Conservation (phyloP, 73 alveolate genomes). For the Breviolum minutum region DNA sequence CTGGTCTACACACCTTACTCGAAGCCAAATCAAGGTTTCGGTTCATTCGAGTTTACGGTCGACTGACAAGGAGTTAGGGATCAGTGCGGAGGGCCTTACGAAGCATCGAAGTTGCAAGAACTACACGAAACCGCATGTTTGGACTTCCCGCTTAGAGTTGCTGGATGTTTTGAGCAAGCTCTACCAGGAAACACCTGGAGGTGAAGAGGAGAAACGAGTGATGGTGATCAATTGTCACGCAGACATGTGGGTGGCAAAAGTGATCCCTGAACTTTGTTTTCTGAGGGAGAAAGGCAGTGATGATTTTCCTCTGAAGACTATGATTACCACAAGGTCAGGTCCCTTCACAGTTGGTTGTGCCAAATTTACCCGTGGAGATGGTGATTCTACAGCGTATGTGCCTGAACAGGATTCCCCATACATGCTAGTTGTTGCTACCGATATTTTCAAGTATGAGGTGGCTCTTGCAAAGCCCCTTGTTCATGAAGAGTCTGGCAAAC, state of each 20-base stretch:
- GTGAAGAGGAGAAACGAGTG: background rate
- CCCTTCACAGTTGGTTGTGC: background rate
- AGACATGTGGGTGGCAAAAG: background rate
- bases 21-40: background rate
- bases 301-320: too few relatives aligned
- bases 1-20: background rate
- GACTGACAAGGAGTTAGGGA: background rate
- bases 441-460: background rate
- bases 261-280: background rate
- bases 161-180: background rate
- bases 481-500: background rate
- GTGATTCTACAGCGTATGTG: background rate
- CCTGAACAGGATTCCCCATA: background rate
- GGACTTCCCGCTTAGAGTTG: background rate
- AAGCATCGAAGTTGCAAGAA: background rate
- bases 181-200: background rate
- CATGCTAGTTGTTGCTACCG: background rate
- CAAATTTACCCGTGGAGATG: background rate
- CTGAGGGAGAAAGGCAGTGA: background rate
- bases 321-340: background rate
- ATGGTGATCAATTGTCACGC: background rate
- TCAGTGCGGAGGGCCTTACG: conserved; percentile 38
- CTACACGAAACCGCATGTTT: conserved; percentile 37
- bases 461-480: background rate
- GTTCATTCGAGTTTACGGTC: background rate